phyloP scores from a whole-genome alignment of 805 yeast genomes.

The Candida argentea region DNA sequence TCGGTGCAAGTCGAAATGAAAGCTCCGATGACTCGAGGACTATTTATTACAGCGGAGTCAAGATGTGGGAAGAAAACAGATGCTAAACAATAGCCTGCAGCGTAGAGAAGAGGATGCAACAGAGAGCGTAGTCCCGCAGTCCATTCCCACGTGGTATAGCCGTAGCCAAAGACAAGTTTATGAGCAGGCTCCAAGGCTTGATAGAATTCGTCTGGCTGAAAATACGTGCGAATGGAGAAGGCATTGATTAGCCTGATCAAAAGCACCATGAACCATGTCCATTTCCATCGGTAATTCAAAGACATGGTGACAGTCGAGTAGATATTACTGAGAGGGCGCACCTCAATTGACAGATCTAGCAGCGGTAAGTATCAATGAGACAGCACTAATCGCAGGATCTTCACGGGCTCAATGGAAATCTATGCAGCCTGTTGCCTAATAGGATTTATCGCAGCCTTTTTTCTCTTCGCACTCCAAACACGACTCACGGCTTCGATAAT shows the following conservation, averaged over 20 bases:
- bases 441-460: no score
- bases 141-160: constrained; percentile 96
- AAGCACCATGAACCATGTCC: no score
- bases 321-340: no score
- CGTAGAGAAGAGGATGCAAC: constrained; percentile 68
- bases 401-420: no score
- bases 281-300: no score
- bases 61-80: constrained; percentile 6
- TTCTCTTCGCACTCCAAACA: no score
- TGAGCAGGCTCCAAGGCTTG: constrained; percentile 94
- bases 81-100: constrained; percentile 25
- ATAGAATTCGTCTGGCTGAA: constrained; percentile 95
- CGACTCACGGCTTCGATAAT: no score
- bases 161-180: constrained; percentile 59
- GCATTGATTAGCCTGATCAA: constrained; percentile 55
- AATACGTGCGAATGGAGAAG: constrained; percentile 56
- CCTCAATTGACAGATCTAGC: no score
- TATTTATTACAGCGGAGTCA: constrained; percentile 24
- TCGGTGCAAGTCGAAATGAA: constrained; percentile 67
- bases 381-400: no score
- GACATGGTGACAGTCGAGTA: no score
- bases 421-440: no score
- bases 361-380: no score
- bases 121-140: constrained; percentile 60
- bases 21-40: constrained; percentile 66